Percentiles rank a stretch among this genome's conserved stretches.
These are phyloP conservation scores for Phyllosticta citribraziliensis DNA, from an alignment of 2,329 filamentous ascomycete species.

Conservation along the genomic window DNA sequence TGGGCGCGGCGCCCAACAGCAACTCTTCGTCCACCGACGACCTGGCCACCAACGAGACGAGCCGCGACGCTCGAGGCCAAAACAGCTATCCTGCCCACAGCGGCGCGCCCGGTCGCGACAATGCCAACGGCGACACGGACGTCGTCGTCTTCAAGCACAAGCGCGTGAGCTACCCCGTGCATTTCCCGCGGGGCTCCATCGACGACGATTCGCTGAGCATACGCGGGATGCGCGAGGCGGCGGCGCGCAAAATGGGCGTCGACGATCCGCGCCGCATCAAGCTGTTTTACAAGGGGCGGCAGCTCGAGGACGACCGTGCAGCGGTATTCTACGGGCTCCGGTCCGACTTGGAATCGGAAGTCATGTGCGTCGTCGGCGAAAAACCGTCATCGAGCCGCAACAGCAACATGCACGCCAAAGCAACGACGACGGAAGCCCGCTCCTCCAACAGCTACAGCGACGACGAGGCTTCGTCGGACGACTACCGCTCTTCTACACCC, in stretches of 20 bases:
- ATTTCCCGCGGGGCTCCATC: slow-evolving; percentile 68
- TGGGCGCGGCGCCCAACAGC: slow-evolving; percentile 14
- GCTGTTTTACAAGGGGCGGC: slow-evolving; percentile 63
- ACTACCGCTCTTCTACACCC: slow-evolving; percentile 14
- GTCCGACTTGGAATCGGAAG: slow-evolving; percentile 48
- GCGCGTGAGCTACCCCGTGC: slow-evolving; percentile 54
- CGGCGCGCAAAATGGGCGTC: slow-evolving; percentile 56
- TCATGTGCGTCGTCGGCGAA: slow-evolving; percentile 50
- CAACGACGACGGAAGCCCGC: slow-evolving; percentile 2
- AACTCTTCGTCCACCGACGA: slow-evolving; percentile 12
- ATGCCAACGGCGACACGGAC: slow-evolving; percentile 46
- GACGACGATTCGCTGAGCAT: slow-evolving; percentile 62
- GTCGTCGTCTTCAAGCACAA: slow-evolving; percentile 61
- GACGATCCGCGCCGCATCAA: slow-evolving; percentile 50
- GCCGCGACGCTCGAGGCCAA: slow-evolving; percentile 12
- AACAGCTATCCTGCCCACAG: slow-evolving; percentile 11
- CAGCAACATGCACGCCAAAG: slow-evolving; percentile 21
- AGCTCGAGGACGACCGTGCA: slow-evolving; percentile 54
- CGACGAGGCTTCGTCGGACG: slow-evolving; percentile 16
- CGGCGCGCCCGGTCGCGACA: slow-evolving; percentile 10
- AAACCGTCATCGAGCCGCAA: slow-evolving; percentile 30
- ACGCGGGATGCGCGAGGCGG: slow-evolving; percentile 56
- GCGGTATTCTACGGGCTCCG: slow-evolving; percentile 50
- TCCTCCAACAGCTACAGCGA: slow-evolving; percentile 20
- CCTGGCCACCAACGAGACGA: not conserved